Base-by-base conservation (phyloP, 371 early-diverging fungal genomes). In the Mucor racemosus region DNA sequence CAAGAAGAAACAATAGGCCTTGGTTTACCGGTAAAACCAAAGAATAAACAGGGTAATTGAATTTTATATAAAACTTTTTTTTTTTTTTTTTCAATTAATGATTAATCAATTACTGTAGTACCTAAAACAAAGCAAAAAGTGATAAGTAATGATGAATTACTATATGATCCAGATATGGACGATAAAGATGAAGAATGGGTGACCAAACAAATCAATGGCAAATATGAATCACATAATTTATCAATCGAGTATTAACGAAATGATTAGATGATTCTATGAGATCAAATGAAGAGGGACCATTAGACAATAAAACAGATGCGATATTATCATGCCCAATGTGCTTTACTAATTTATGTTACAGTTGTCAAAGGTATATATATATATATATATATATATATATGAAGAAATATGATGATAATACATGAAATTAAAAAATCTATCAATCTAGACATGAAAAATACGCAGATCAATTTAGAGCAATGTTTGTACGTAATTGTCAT, bases 301-400 rank as follows among this genome's bases (percentile, higher is more conserved):
- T 39, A 58, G 66, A 64, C 11, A 67, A 67, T 8, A 79, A 73
- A 62, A 88, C 88, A 13, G 91, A 91, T 64, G 90, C 91, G 7
- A 79, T 88, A 19, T 73, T 91, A 13, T 77, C 85, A 0, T 91
- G 91, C 50, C 90, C 91, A 10, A 71, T 89, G 81, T 91, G 91
- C 59, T 78, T 88, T 44, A 83, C 86, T 14, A 76, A 82, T 11
- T 62, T 91, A 4, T 90, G 89, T 63, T 88, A 83, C 61, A 89
- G 85, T 48, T 90, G 89, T 57, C 91, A 91, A 72, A 80, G 82
- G 90, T 90, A 84, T 54, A 64, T 17, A 19, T 26, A 26, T 26
- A 26, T 26, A 26, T 26, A 26, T 26, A 26, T 26, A 26, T 26
- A 26, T 26, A 26, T 26, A 26, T 26, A 26, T 3, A 26, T 26